Conservation (phyloP, 768 basidiomycete species). For the Termitomyces sp. region DNA sequence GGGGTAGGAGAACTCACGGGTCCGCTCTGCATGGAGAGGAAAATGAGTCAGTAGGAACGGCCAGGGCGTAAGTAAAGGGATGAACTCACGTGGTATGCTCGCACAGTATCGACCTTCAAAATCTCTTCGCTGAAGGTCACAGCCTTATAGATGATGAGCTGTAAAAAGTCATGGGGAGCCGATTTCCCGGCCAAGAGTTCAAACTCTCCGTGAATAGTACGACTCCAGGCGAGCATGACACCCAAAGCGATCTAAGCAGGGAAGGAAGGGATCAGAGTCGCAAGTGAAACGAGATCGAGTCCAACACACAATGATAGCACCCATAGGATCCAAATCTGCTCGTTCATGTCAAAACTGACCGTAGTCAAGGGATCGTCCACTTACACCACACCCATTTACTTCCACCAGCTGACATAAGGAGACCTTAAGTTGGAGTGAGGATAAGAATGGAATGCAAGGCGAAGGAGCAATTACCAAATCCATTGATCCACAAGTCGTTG, state of each 20-base stretch:
- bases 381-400: conserved; percentile 80
- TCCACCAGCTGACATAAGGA: conserved; percentile 81
- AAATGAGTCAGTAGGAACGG: conserved; percentile 5
- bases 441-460: conserved; percentile 1
- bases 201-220: conserved; percentile 79
- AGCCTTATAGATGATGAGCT: conserved; percentile 90
- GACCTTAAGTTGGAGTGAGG: conserved; percentile 39
- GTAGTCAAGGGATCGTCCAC: conserved; percentile 24
- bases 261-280: conserved; percentile 7
- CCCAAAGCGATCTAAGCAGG: conserved; percentile 58
- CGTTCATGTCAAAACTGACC: not conserved
- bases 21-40: conserved; percentile 48
- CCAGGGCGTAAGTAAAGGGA: not conserved
- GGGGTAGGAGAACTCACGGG: conserved; percentile 43
- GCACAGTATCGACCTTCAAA: conserved; percentile 83
- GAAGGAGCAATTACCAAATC: conserved; percentile 49
- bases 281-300: conserved; percentile 1
- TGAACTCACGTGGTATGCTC: conserved; percentile 80
- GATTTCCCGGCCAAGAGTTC: conserved; percentile 87
- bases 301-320: conserved; percentile 63
- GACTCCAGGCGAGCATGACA: conserved; percentile 74
- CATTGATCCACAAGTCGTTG: conserved; percentile 87
- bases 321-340: conserved; percentile 72
- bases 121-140: conserved; percentile 88
- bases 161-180: conserved; percentile 86